phyloP scores from a whole-genome alignment of 345 rosid genomes.

The Arabidopsis thaliana region TAIR10.1 NC_003074.8:22680501-22681000 shows the following conservation, averaged over 20 bases:
- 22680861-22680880: not conserved
- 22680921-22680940: not conserved
- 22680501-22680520: not conserved
- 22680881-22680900: not conserved
- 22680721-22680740: not conserved
- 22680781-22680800: not conserved
- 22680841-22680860: not conserved
- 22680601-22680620: slow-evolving; percentile 7
- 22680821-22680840: not conserved
- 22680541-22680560: not conserved
- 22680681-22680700: not conserved
- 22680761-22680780: not conserved
- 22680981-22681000: not conserved
- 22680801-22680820: not conserved
- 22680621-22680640: not conserved
- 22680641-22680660: not conserved
- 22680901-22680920: not conserved
- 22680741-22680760: not conserved
- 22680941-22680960: not conserved
- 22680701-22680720: not conserved
- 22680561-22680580: not conserved
- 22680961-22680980: not conserved
- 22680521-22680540: not conserved
- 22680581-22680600: not conserved
- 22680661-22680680: not conserved